Base-by-base conservation (phyloP, 169 alveolate species). In the Plasmodium cynomolgi region DNA sequence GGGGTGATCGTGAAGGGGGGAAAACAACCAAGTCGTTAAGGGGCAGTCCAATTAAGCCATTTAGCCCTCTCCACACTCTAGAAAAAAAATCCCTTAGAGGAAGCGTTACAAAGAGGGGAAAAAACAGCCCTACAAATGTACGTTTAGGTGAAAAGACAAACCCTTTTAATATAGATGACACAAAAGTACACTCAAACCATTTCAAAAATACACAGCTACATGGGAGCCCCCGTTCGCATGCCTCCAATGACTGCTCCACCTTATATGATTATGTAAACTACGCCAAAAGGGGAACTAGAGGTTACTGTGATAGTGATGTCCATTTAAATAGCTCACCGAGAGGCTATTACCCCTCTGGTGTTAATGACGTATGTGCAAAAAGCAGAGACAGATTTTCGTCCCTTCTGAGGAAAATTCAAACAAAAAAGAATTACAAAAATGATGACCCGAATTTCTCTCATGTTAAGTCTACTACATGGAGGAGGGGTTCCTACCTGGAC, bases 141-240 rank as follows among this genome's bases (percentile, higher is more conserved):
- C 33, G n/a, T 13, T 23, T 47, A 50, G 71, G 15, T 74, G 62
- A 34, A 50, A 74, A 74, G 17, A 41, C 15, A 73, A 72, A 73
- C 11, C 29, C 39, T 50, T 50, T 13, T 50, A 50, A 17, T 50
- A 17, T 75, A 85, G 93, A 85, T 39, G 33, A 47, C 4, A 50
- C 58, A 34, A 34, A 83, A 50, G 17, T 85, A 85, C 13, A 39
- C 15, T 75, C 93, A 2, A 74, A 85, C 54, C 58, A 75, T 75
- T 33, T 85, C 17, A 85, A 85, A 75, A 85, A 84, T 29, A 75
- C 85, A n/a, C 93, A 85, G 5, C 58, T 85, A 50, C 81, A 54
- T 85, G 44, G 4, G 31, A 85, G 86, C 34, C 20, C 85, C n/a
- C 23, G 31, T 3, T 85, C 93, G 41, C 80, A 85, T 73, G 81